Conservation (phyloP, 1,139 yeast species). For the Hansenula anomala region DNA sequence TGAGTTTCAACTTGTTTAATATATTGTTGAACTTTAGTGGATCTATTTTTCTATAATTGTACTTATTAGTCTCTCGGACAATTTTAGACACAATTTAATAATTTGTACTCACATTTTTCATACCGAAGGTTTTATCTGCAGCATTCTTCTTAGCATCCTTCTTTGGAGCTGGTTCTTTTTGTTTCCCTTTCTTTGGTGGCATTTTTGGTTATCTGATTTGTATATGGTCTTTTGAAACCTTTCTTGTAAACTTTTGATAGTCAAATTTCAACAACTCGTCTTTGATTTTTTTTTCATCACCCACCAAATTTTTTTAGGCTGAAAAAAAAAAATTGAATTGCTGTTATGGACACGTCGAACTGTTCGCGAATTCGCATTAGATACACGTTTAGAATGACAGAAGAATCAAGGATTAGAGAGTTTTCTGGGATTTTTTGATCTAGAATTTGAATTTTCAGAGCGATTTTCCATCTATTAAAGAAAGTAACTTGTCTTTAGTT, state of each 20-base stretch:
- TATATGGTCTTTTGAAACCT: too few species aligned
- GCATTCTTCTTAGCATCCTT: conserved; percentile 70
- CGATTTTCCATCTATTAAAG: conserved; percentile 3
- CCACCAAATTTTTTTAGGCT: not conserved
- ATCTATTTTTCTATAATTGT: conserved; percentile 62
- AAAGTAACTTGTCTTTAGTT: conserved; percentile 5
- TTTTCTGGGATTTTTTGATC: not conserved
- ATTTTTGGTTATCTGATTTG: too few species aligned
- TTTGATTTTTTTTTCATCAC: not conserved
- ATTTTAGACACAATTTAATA: too few species aligned
- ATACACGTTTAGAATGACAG: too few species aligned
- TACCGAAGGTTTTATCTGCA: conserved; percentile 91
- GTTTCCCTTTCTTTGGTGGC: conserved; percentile 63
- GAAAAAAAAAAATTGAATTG: not conserved
- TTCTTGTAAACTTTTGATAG: not conserved
- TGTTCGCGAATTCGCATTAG: too few species aligned
- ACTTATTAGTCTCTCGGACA: not conserved
- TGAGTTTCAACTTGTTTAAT: conserved; percentile 69
- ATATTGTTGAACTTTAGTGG: conserved; percentile 84
- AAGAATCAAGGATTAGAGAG: too few species aligned
- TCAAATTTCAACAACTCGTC: too few species aligned
- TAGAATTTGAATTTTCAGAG: too few species aligned
- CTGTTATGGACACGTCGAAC: not conserved
- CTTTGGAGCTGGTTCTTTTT: conserved; percentile 43
- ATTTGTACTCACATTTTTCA: conserved; percentile 51